Evolutionary conservation across 2,329 filamentous ascomycete genomes (phyloP), one percentile per base, ranked within the genome.

Genomic region (Elsinoe arachidis): DNA sequence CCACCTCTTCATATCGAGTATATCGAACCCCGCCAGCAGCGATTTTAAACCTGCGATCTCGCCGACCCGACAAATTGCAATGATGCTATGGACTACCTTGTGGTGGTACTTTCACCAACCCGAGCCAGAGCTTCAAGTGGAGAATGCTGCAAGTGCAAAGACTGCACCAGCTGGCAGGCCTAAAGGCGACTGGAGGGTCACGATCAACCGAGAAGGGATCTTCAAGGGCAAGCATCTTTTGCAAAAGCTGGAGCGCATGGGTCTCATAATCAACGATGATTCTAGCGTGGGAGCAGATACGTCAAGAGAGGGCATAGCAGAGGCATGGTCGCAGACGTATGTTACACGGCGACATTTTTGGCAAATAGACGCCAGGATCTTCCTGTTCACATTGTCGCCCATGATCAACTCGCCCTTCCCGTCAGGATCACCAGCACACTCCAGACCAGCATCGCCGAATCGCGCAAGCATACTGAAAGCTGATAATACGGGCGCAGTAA

Each of bases 41-140:
- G 93, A 86, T 74, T 95, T 87, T 74, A 89, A 87, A 68, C 83
- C 89, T 1, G 81, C 86, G 1, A 83, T 79, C 12, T 95, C 90
- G 61, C 89, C 89, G 0, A 93, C 90, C 0, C 80, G 91, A 44
- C 88, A 95, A 73, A 88, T 96, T 60, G 92, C 92, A 63, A 90
- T 96, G 88, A 95, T 96, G 87, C 79, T 97, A 5, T 97, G 90
- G 88, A 84, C 90, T 34, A 91, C 90, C 1, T 76, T 97, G 41
- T 96, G 90, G 76, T 97, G 92, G 92, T 97, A 97, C 76, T 97
- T 96, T 65, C 91, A 96, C 73, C 89, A 95, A 70, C 80, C 84
- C 1, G 80, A 86, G 64, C 92, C 92, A 0, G 76, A 80, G 19
- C 77, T 80, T 0, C 79, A 82, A 52, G 68, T 93, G 34, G 77